Percentiles rank a stretch among this genome's conserved stretches.
Evolutionary conservation across 768 basidiomycete genomes (phyloP).

Genomic region (Boletus pseudopeckii): DNA sequence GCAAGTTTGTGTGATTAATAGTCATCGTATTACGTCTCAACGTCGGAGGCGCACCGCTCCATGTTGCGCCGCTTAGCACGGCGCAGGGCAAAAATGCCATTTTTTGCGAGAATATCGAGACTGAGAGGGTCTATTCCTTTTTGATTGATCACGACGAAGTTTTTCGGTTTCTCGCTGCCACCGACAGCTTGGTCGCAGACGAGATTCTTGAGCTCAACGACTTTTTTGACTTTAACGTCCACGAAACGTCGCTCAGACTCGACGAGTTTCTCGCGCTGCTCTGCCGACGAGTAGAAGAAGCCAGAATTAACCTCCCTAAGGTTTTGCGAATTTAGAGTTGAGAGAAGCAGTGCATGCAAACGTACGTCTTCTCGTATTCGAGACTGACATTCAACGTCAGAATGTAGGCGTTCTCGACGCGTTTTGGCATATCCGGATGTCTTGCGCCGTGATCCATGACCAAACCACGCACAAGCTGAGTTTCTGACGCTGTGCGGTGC

Average conservation of each 20-base stretch:
- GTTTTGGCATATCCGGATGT: constrained; percentile 99
- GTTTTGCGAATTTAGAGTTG: constrained; percentile 19
- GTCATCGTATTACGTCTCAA: constrained; percentile 33
- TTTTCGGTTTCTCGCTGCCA: constrained; percentile 74
- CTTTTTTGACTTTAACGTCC: constrained; percentile 92
- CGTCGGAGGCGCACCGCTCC: constrained; percentile 66
- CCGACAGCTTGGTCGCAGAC: constrained; percentile 94
- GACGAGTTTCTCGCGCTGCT: constrained; percentile 97
- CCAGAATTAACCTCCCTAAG: constrained; percentile 96
- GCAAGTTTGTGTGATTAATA: constrained; percentile 9
- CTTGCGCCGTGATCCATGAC: constrained; percentile 97
- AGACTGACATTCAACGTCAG: constrained; percentile 95
- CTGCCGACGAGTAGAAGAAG: constrained; percentile 98
- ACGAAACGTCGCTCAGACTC: constrained; percentile 95
- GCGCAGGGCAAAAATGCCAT: constrained; percentile 91
- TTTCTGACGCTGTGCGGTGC: constrained; percentile 96
- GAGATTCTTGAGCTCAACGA: constrained; percentile 92
- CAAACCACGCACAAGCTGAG: constrained; percentile 90
- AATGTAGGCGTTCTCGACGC: constrained; percentile 93
- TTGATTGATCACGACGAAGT: constrained; percentile 95
- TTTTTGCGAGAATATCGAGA: constrained; percentile 93
- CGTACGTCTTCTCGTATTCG: constrained; percentile 99
- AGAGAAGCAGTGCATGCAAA: constrained; percentile 21
- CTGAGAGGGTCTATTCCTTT: constrained; percentile 99
- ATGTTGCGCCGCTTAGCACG: constrained; percentile 98